Conservation (phyloP, 2,329 filamentous ascomycete species). For the Epichloe gansuensis region DNA sequence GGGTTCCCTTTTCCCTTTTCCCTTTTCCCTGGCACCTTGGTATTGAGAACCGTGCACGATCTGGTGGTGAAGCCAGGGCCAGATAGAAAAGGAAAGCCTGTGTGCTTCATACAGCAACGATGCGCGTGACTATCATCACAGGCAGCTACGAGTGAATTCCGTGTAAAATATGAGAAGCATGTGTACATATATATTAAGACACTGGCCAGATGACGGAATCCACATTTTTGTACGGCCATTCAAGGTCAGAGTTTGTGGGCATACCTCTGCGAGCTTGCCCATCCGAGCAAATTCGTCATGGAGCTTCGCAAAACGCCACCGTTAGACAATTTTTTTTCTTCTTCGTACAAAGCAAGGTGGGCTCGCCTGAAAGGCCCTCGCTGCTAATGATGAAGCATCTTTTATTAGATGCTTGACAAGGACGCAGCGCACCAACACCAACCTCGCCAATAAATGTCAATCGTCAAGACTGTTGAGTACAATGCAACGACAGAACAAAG, state of each 20-base stretch:
- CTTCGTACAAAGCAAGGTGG: background rate
- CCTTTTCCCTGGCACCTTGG: no score
- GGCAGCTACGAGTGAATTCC: background rate
- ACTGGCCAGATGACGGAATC: constrained; percentile 8
- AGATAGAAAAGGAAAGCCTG: no score
- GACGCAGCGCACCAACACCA: background rate
- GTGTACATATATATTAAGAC: background rate
- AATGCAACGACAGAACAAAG: background rate
- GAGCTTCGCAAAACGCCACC: constrained; percentile 21
- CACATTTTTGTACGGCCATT: constrained; percentile 10
- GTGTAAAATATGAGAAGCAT: constrained; percentile 4
- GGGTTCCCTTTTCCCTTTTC: no score
- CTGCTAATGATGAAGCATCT: background rate
- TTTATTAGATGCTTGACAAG: background rate
- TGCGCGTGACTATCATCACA: background rate
- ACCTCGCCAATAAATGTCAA: background rate
- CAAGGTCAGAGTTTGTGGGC: constrained; percentile 5
- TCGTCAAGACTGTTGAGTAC: background rate
- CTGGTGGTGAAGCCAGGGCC: no score
- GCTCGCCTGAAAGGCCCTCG: background rate
- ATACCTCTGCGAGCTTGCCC: background rate
- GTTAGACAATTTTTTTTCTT: constrained; percentile 5
- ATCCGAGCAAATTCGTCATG: constrained; percentile 6
- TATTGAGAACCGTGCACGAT: no score
- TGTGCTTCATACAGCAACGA: no score